Percentiles rank a stretch among this genome's conserved stretches.
These are phyloP conservation scores for Sphagnum contortum DNA, from an alignment of 225 moss, liverwort and hornwort genomes.

Conservation along the genomic window DNA sequence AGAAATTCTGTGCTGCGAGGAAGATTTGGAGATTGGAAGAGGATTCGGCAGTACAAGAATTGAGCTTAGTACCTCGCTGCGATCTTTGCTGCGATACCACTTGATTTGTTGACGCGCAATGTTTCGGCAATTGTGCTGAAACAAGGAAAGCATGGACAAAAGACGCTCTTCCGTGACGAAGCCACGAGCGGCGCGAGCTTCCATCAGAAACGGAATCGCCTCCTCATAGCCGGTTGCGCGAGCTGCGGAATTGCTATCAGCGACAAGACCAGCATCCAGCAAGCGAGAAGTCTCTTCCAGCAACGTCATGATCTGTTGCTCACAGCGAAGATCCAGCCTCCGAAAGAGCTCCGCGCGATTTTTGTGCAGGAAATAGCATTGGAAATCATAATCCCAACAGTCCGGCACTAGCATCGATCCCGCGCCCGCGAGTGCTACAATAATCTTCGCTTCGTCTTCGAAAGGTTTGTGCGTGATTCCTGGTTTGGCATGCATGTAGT, in stretches of 20 bases:
- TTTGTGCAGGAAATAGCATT: constrained; percentile 15
- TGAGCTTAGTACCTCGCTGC: neutral
- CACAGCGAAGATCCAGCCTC: constrained; percentile 14
- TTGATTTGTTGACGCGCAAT: constrained; percentile 2
- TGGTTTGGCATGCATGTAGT: constrained; percentile 15
- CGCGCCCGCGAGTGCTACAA: neutral
- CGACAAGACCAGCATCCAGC: constrained; percentile 7
- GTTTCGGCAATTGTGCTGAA: constrained; percentile 2
- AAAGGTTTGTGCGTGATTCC: constrained; percentile 15
- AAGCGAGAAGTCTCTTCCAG: constrained; percentile 21
- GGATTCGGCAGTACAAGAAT: too few species aligned
- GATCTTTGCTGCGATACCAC: neutral
- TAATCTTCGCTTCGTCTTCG: constrained; percentile 5
- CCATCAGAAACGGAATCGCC: constrained; percentile 19
- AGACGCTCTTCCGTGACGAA: neutral
- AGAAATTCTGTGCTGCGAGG: too few species aligned
- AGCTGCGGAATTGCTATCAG: constrained; percentile 13
- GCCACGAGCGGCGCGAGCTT: constrained; percentile 3
- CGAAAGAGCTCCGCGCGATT: constrained; percentile 12
- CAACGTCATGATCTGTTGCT: constrained; percentile 12
- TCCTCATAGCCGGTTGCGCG: constrained; percentile 39
- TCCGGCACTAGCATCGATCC: neutral
- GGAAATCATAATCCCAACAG: constrained; percentile 15
- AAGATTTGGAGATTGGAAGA: too few species aligned
- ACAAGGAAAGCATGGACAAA: neutral